phyloP scores from a whole-genome alignment of 257 asterid genomes.

The Nicotiana knightiana region DNA sequence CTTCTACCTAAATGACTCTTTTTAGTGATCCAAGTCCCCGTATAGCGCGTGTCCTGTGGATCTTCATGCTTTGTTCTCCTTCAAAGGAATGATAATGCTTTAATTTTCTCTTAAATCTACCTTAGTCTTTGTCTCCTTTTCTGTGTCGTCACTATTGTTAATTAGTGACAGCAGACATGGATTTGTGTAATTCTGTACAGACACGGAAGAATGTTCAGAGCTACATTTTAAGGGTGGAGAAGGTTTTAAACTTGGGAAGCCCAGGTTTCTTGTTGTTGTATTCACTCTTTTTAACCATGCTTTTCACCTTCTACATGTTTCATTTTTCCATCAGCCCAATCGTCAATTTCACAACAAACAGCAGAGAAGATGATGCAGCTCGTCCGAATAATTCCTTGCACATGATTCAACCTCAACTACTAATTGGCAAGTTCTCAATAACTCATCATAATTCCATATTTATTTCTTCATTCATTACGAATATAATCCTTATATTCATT shows the following conservation, averaged over 20 bases:
- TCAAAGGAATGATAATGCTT: no score
- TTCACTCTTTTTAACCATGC: conserved; percentile 3
- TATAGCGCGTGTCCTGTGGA: no score
- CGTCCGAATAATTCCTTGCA: background rate
- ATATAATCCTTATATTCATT: no score
- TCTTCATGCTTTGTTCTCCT: no score
- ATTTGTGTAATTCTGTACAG: background rate
- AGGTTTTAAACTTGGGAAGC: background rate
- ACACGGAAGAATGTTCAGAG: background rate
- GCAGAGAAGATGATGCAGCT: background rate
- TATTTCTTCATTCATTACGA: background rate
- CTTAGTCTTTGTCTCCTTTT: no score
- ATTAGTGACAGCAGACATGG: background rate
- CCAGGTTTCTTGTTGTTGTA: conserved; percentile 1
- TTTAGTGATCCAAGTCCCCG: no score
- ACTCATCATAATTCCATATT: no score
- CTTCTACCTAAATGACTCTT: no score
- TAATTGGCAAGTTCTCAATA: conserved; percentile 5
- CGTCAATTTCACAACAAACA: background rate
- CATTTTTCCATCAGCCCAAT: background rate
- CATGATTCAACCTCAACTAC: background rate
- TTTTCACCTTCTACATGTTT: conserved; percentile 14
- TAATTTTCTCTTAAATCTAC: no score
- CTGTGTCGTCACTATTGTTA: no score
- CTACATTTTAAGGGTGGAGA: background rate